Conservation (phyloP, 2,329 filamentous ascomycete species). For the Botryotinia convoluta region DNA sequence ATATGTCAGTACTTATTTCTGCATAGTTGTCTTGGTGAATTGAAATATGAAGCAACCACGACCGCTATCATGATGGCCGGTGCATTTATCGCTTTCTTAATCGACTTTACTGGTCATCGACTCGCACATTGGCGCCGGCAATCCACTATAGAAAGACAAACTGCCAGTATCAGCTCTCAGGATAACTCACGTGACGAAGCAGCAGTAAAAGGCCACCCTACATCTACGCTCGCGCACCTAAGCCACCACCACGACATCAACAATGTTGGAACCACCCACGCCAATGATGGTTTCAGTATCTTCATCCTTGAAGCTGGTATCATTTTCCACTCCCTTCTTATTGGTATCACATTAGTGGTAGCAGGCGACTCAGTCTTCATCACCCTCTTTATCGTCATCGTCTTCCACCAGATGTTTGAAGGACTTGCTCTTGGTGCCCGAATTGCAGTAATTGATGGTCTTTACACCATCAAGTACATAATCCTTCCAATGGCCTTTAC, state of each 20-base stretch:
- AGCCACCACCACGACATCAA: background rate
- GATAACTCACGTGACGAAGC: background rate
- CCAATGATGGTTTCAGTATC: background rate
- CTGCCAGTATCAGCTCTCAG: background rate
- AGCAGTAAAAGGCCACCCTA: background rate
- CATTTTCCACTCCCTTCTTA: constrained; percentile 68
- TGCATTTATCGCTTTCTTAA: constrained; percentile 67
- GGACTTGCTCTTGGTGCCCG: constrained; percentile 70
- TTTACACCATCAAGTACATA: constrained; percentile 47
- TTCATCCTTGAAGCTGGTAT: constrained; percentile 67
- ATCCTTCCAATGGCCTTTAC: constrained; percentile 63
- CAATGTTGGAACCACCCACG: background rate
- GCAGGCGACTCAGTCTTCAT: constrained; percentile 55
- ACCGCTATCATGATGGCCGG: constrained; percentile 73
- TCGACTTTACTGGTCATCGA: constrained; percentile 66
- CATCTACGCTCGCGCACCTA: background rate
- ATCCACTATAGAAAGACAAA: background rate
- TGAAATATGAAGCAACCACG: constrained; percentile 67
- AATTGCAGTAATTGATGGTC: constrained; percentile 52
- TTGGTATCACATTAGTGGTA: constrained; percentile 53
- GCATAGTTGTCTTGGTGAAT: constrained; percentile 55
- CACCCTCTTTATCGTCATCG: constrained; percentile 63
- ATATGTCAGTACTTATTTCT: background rate
- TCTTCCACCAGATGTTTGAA: constrained; percentile 79
- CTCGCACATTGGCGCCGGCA: constrained; percentile 55